Percentiles rank a stretch among this genome's conserved stretches.
Conservation (phyloP, 345 rosid genomes). For the Boechera stricta region DNA sequence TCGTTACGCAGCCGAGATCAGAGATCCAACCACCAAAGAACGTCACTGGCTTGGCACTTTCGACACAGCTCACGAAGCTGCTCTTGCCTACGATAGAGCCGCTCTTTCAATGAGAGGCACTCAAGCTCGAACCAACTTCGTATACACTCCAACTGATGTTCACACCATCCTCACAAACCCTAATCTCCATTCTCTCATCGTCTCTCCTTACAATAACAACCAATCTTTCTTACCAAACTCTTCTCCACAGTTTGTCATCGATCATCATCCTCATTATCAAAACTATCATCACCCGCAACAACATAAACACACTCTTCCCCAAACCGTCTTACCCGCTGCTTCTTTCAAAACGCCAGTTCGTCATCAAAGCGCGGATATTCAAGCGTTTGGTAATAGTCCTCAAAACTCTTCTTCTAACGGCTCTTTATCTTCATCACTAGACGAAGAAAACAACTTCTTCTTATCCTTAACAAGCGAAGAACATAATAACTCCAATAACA, state of each 20-base stretch:
- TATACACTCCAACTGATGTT: conserved; percentile 56
- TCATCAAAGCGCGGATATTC: conserved; percentile 33
- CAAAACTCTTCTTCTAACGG: conserved; percentile 52
- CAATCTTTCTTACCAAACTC: conserved; percentile 57
- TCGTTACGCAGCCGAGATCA: conserved; percentile 91
- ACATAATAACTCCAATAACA: conserved; percentile 36
- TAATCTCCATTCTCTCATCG: conserved; percentile 49
- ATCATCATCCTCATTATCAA: conserved; percentile 45
- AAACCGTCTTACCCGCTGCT: conserved; percentile 32
- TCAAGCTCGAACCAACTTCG: conserved; percentile 90
- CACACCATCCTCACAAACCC: conserved; percentile 51
- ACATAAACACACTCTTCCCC: conserved; percentile 36
- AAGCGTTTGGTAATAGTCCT: conserved; percentile 40
- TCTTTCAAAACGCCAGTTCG: conserved; percentile 44
- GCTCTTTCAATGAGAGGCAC: conserved; percentile 96
- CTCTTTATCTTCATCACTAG: conserved; percentile 45
- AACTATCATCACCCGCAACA: conserved; percentile 34
- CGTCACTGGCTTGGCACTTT: conserved; percentile 99
- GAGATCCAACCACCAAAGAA: conserved; percentile 97
- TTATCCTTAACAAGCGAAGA: conserved; percentile 43
- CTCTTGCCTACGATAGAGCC: conserved; percentile 95
- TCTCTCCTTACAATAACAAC: conserved; percentile 56
- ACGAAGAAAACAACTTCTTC: conserved; percentile 56
- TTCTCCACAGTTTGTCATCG: conserved; percentile 47
- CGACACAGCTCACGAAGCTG: conserved; percentile 97